These are phyloP conservation scores for Pythium rhizo-oryzae DNA, from an alignment of 352 stramenopile species.

Conservation along the genomic window DNA sequence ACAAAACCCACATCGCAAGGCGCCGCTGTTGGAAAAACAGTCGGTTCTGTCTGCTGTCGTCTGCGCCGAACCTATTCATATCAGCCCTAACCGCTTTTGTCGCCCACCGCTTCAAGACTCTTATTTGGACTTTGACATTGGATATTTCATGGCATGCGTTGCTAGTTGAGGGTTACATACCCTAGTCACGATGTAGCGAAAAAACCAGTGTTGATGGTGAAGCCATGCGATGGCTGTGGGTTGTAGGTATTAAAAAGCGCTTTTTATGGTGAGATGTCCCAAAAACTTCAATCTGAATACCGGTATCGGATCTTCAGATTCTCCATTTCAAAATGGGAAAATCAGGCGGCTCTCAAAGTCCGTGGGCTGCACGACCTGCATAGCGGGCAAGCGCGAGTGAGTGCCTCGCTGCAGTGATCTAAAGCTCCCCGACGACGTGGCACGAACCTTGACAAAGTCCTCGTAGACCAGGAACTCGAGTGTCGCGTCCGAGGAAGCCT, in stretches of 20 bases:
- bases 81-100: conserved; percentile 9
- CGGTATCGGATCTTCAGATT: not conserved
- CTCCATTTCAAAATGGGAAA: conserved; percentile 47
- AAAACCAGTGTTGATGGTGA: not conserved
- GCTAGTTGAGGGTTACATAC: not conserved
- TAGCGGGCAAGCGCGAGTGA: too few species aligned
- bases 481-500: conserved; percentile 50
- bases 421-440: too few species aligned
- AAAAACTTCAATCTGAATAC: conserved; percentile 1
- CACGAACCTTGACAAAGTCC: conserved; percentile 59
- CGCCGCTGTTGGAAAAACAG: not conserved
- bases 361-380: conserved; percentile 49
- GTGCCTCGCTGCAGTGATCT: too few species aligned
- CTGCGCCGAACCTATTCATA: conserved; percentile 14
- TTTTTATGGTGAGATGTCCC: conserved; percentile 14
- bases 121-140: not conserved
- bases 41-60: conserved; percentile 11
- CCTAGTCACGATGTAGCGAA: conserved; percentile 9
- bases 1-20: too few species aligned
- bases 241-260: conserved; percentile 10
- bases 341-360: conserved; percentile 67
- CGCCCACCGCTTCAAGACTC: not conserved
- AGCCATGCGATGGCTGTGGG: not conserved
- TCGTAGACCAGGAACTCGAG: conserved; percentile 55
- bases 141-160: not conserved